These are phyloP conservation scores for Ulvella scutata DNA, from an alignment of 139 green algal genomes.

Conservation along the genomic window DNA sequence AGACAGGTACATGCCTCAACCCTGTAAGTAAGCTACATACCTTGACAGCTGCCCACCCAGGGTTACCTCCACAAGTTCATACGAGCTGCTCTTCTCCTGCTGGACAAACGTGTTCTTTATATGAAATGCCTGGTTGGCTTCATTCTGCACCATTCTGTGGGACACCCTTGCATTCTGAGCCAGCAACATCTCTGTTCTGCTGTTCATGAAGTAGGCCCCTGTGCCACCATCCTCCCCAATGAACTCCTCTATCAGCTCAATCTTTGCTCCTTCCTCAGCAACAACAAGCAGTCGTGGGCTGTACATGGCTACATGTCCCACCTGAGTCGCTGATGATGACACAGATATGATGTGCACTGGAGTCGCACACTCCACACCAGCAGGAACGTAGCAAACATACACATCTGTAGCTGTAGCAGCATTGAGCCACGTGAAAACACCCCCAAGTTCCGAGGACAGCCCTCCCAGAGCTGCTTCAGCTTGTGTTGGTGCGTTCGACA, in stretches of 20 bases:
- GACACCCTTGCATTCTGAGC: slow-evolving; percentile 35
- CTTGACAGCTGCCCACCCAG: slow-evolving; percentile 57
- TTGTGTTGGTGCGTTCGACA: slow-evolving; percentile 30
- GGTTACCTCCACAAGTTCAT: slow-evolving; percentile 54
- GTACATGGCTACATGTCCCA: slow-evolving; percentile 19
- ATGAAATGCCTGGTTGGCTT: slow-evolving; percentile 33
- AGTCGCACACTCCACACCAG: slow-evolving; percentile 11
- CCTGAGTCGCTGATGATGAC: slow-evolving; percentile 20
- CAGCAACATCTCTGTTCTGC: slow-evolving; percentile 54
- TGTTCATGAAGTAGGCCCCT: slow-evolving; percentile 30
- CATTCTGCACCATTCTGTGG: slow-evolving; percentile 44
- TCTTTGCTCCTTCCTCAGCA: slow-evolving; percentile 10
- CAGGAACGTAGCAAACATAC: slow-evolving; percentile 40
- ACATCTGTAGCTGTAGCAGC: slow-evolving; percentile 36
- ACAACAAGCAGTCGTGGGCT: slow-evolving; percentile 48
- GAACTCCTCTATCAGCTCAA: slow-evolving; percentile 71
- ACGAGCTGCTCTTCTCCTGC: slow-evolving; percentile 41
- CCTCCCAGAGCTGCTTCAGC: slow-evolving; percentile 30
- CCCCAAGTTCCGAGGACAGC: slow-evolving; percentile 30
- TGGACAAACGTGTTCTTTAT: slow-evolving; percentile 62
- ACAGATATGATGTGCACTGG: slow-evolving; percentile 60
- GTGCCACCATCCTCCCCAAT: background rate
- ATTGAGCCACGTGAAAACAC: slow-evolving; percentile 64
- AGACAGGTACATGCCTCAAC: too few species aligned
- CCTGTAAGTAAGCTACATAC: too few species aligned